phyloP scores from a whole-genome alignment of 805 yeast genomes.

The Lipomyces yamanashiensis region DNA sequence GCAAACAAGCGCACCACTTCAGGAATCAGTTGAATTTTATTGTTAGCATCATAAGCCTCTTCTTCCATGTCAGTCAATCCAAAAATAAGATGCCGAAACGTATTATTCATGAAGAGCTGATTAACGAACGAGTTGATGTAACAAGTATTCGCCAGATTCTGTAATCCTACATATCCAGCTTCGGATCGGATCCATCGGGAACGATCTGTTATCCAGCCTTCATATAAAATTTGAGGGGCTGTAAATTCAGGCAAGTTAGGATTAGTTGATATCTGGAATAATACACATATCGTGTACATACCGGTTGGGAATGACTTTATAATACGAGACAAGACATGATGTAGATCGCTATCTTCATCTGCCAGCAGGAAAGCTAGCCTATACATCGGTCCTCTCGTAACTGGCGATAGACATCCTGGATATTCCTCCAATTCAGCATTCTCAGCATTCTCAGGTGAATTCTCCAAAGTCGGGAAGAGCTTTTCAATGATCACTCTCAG shows the following conservation, averaged over 20 bases:
- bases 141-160: conserved; percentile 34
- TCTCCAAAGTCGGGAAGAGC: conserved; percentile 16
- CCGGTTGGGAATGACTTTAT: conserved; percentile 17
- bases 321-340: not conserved
- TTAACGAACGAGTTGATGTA: conserved; percentile 30
- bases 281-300: not conserved
- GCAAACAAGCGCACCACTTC: conserved; percentile 26
- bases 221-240: conserved; percentile 18
- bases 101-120: conserved; percentile 33
- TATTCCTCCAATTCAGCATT: not conserved
- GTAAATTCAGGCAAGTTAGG: not conserved
- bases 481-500: not conserved
- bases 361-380: conserved; percentile 6
- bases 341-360: not conserved
- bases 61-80: conserved; percentile 6
- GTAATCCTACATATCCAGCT: conserved; percentile 29
- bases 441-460: not conserved
- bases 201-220: conserved; percentile 28
- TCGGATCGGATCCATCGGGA: conserved; percentile 27
- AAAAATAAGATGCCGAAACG: conserved; percentile 23
- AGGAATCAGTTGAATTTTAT: not conserved
- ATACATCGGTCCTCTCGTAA: conserved; percentile 15
- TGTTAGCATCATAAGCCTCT: not conserved
- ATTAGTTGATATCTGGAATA: not conserved
- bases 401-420: conserved; percentile 15